Conservation (phyloP, 192 early-diverging fungal genomes). For the Coemansia pectinata region DNA sequence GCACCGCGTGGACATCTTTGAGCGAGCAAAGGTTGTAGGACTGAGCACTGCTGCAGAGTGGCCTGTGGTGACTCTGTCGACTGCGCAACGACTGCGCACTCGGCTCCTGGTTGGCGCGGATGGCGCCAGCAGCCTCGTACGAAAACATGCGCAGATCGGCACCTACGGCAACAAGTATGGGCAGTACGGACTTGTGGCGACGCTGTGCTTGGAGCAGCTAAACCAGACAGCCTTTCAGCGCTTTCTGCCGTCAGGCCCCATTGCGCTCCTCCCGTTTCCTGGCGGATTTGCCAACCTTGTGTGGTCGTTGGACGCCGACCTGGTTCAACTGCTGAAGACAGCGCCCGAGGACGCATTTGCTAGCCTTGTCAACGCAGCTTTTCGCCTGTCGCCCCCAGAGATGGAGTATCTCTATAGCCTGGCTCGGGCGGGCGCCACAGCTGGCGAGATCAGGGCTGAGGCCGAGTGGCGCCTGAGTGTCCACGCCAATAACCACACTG, state of each 20-base stretch:
- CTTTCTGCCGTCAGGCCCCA: slow-evolving; percentile 91
- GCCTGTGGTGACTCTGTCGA: slow-evolving; percentile 72
- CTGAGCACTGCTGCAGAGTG: slow-evolving; percentile 39
- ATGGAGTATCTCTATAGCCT: slow-evolving; percentile 66
- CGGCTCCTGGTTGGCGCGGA: slow-evolving; percentile 89
- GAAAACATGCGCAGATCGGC: slow-evolving; percentile 78
- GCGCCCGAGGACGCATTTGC: slow-evolving; percentile 67
- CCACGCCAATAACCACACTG: slow-evolving; percentile 24
- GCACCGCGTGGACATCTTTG: slow-evolving; percentile 62
- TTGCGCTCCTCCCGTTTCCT: slow-evolving; percentile 81
- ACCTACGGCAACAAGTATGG: slow-evolving; percentile 85
- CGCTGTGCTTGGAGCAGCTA: slow-evolving; percentile 67
- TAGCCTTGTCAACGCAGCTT: slow-evolving; percentile 78
- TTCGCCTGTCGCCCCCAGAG: slow-evolving; percentile 69
- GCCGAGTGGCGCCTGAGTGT: slow-evolving; percentile 70
- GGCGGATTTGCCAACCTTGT: slow-evolving; percentile 72
- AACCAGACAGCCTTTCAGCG: slow-evolving; percentile 84
- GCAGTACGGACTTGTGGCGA: slow-evolving; percentile 83
- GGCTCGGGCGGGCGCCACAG: slow-evolving; percentile 54
- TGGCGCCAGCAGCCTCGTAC: slow-evolving; percentile 83
- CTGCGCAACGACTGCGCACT: slow-evolving; percentile 62
- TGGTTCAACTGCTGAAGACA: slow-evolving; percentile 64
- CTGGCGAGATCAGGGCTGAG: slow-evolving; percentile 55
- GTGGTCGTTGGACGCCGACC: slow-evolving; percentile 77
- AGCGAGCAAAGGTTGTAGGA: slow-evolving; percentile 64